Conservation (phyloP, 805 yeast genomes). For the Ogataea nonfermentans region DNA sequence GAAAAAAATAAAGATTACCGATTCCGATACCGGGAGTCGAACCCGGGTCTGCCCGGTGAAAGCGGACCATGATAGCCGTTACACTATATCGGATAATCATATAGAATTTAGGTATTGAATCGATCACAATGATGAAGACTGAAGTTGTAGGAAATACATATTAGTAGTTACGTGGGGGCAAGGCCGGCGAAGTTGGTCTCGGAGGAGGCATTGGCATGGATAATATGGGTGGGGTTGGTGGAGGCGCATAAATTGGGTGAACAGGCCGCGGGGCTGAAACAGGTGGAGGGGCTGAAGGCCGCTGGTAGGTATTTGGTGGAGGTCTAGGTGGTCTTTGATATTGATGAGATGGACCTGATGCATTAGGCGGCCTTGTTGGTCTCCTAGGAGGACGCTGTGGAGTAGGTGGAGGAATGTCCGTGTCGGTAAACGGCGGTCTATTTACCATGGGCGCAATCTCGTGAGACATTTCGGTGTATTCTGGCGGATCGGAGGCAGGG, state of each 20-base stretch:
- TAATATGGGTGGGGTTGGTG: slow-evolving; percentile 1
- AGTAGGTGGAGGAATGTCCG: slow-evolving; percentile 9
- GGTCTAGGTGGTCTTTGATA: slow-evolving; percentile 5
- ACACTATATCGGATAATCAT: slow-evolving; percentile 65
- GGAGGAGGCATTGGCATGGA: background rate
- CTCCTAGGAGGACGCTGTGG: slow-evolving; percentile 16
- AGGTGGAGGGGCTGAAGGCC: slow-evolving; percentile 1
- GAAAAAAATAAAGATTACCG: slow-evolving; percentile 2
- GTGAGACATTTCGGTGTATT: slow-evolving; percentile 35
- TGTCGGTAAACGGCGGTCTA: slow-evolving; percentile 26
- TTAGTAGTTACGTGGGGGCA: slow-evolving; percentile 6
- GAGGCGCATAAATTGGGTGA: slow-evolving; percentile 19
- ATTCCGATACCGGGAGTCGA: slow-evolving; percentile 85
- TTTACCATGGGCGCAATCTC: slow-evolving; percentile 18
- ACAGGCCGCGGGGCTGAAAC: slow-evolving; percentile 3
- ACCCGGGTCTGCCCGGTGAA: slow-evolving; percentile 86
- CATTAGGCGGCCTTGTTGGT: too few species aligned
- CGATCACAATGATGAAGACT: background rate
- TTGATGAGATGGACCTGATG: too few species aligned
- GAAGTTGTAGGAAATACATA: background rate
- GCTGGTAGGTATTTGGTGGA: slow-evolving; percentile 2
- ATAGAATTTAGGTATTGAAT: background rate
- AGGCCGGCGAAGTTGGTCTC: slow-evolving; percentile 2
- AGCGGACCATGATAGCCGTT: slow-evolving; percentile 86
- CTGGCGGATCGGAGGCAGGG: slow-evolving; percentile 37